Percentiles rank a stretch among this genome's conserved stretches.
Conservation (phyloP, 73 alveolate genomes). For the Diophrys appendiculata region DNA sequence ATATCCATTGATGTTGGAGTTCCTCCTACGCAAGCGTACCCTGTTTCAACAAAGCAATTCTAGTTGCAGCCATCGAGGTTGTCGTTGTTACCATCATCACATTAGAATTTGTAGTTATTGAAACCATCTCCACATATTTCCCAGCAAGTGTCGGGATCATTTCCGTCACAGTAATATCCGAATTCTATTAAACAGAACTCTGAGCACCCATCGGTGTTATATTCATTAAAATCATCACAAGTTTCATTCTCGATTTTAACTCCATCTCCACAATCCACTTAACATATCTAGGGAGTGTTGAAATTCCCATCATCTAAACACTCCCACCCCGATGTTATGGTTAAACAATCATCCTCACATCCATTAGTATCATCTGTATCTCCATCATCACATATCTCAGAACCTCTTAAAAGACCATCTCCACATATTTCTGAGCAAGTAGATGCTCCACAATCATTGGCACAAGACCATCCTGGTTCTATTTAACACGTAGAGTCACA, state of each 20-base stretch:
- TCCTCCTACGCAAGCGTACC: slow-evolving; percentile 24
- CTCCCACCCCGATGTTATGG: too few species aligned
- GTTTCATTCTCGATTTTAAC: slow-evolving; percentile 1
- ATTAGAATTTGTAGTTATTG: slow-evolving; percentile 13
- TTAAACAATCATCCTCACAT: slow-evolving; percentile 27
- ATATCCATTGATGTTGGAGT: slow-evolving; percentile 10
- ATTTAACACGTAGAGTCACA: slow-evolving; percentile 20
- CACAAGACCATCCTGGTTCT: slow-evolving; percentile 33
- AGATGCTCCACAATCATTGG: slow-evolving; percentile 6
- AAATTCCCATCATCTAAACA: too few species aligned
- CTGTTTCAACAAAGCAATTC: slow-evolving; percentile 32
- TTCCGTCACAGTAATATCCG: not conserved
- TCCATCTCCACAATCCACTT: slow-evolving; percentile 11
- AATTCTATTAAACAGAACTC: not conserved
- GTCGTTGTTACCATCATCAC: slow-evolving; percentile 38
- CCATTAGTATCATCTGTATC: slow-evolving; percentile 25
- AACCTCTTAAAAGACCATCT: too few species aligned
- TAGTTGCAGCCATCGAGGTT: slow-evolving; percentile 44
- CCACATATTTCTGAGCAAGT: slow-evolving; percentile 14
- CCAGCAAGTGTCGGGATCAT: slow-evolving; percentile 14
- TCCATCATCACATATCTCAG: slow-evolving; percentile 44
- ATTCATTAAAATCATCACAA: slow-evolving; percentile 21
- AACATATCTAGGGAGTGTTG: too few species aligned
- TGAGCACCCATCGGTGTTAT: slow-evolving; percentile 1
- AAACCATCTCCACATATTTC: slow-evolving; percentile 53